Evolutionary conservation across 1,139 yeast genomes (phyloP).

Genomic region (Nakaseomyces kungkrabaensis): DNA sequence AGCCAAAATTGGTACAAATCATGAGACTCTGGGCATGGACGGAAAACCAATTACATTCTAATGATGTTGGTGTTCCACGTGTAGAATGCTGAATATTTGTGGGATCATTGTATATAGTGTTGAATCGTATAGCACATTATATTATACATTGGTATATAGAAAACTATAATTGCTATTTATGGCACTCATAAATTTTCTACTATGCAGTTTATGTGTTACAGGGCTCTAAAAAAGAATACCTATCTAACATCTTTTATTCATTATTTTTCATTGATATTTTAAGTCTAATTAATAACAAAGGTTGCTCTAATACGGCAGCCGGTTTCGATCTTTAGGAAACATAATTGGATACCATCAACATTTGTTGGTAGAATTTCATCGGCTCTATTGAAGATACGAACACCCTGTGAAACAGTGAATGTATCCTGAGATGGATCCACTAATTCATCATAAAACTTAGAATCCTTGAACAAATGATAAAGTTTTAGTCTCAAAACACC

Average conservation of each 20-base stretch:
- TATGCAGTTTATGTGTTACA: too few species aligned
- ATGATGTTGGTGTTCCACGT: slow-evolving; percentile 32
- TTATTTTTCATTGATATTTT: not conserved
- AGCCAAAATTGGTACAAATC: slow-evolving; percentile 43
- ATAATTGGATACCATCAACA: slow-evolving; percentile 43
- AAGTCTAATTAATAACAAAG: not conserved
- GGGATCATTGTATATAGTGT: not conserved
- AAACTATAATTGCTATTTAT: not conserved
- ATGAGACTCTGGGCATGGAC: slow-evolving; percentile 55
- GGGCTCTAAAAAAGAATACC: too few species aligned
- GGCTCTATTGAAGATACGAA: slow-evolving; percentile 29
- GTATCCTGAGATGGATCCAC: slow-evolving; percentile 9
- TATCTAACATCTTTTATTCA: not conserved
- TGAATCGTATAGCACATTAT: not conserved
- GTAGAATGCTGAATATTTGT: slow-evolving; percentile 18
- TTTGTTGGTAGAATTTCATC: slow-evolving; percentile 22
- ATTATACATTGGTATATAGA: not conserved
- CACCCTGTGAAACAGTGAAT: slow-evolving; percentile 28
- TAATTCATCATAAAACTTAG: slow-evolving; percentile 35
- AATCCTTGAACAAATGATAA: slow-evolving; percentile 43
- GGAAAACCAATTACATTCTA: slow-evolving; percentile 40
- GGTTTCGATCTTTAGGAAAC: slow-evolving; percentile 55
- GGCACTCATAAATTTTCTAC: too few species aligned
- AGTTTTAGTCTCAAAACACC: slow-evolving; percentile 48
- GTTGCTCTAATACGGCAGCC: slow-evolving; percentile 30